Evolutionary conservation across 331 rosid species (phyloP).

Genomic region (Stylosanthes scabra): DNA sequence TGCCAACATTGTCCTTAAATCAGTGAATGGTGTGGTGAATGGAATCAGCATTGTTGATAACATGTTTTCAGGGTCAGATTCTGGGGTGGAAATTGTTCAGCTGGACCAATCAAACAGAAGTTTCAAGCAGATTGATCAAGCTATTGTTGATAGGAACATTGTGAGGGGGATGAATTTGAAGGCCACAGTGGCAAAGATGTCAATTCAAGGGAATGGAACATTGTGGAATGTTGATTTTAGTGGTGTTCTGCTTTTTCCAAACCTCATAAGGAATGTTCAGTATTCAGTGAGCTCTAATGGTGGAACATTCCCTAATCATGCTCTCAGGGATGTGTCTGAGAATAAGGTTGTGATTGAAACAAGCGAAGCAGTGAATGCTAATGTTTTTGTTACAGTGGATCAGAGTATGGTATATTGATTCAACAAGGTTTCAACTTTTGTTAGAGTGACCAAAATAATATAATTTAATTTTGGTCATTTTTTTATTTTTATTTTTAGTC

Average conservation of each 20-base stretch:
- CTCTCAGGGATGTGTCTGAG: slow-evolving; percentile 62
- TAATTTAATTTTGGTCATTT: neutral
- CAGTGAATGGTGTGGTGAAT: slow-evolving; percentile 60
- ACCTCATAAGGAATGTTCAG: slow-evolving; percentile 76
- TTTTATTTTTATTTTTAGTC: neutral
- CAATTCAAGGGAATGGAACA: slow-evolving; percentile 66
- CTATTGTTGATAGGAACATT: slow-evolving; percentile 73
- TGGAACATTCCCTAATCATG: slow-evolving; percentile 58
- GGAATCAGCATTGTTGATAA: slow-evolving; percentile 86
- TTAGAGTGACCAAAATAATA: slow-evolving; percentile 4
- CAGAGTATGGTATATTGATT: slow-evolving; percentile 53
- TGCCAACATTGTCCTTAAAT: slow-evolving; percentile 70
- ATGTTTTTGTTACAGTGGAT: slow-evolving; percentile 65
- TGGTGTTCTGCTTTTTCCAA: slow-evolving; percentile 64
- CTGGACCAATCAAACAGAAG: slow-evolving; percentile 64
- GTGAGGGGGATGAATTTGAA: slow-evolving; percentile 72
- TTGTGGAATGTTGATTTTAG: slow-evolving; percentile 79
- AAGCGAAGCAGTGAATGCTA: slow-evolving; percentile 51
- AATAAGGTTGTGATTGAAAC: slow-evolving; percentile 74
- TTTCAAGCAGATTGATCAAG: slow-evolving; percentile 73
- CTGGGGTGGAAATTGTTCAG: slow-evolving; percentile 67
- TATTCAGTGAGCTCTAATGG: slow-evolving; percentile 57
- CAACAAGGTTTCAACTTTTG: slow-evolving; percentile 35
- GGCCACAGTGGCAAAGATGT: slow-evolving; percentile 65
- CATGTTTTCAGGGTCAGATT: slow-evolving; percentile 75